Base-by-base conservation (phyloP, 2,329 filamentous ascomycete species). In the Fusarium sp. region DNA sequence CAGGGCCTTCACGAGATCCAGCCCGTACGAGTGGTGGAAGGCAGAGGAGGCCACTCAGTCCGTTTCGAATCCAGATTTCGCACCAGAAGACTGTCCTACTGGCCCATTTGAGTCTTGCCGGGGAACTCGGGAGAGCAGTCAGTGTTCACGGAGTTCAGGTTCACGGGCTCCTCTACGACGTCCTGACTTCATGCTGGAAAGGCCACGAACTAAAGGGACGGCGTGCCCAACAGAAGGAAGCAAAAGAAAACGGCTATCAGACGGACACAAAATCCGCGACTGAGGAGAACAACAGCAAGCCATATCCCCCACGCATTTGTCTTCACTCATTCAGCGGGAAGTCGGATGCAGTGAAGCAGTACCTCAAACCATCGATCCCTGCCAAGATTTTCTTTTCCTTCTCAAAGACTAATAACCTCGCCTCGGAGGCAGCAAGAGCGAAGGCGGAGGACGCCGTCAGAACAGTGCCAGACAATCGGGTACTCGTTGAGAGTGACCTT, bases 321-420 rank as follows among this genome's bases (percentile, higher is more conserved):
- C 89, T 98, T 68, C 95, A 98, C 81, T 97, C 95, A 0, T 98
- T 95, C 81, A 96, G 93, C 30, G 95, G 94, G 0, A 89, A 92
- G 4, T 86, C 90, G 6, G 92, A 96, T 43, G 89, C 92, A 6
- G 84, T 97, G 20, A 92, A 89, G 72, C 94, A 94, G 80, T 98
- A 97, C 76, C 84, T 94, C 27, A 88, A 93, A 63, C 89, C 90
- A 1, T 87, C 88, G 0, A 90, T 96, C 6, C 95, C 95, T 0
- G 90, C 91, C 0, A 87, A 91, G 20, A 88, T 98, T 14, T 98
- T 91, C 82, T 96, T 97, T 75, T 97, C 94, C 0, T 98, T 98
- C 79, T 97, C 94, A 1, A 88, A 88, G 0, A 90, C 90, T 0
- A 93, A 98, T 74, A 98, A 98, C 78, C 88, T 95, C 76, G 86